These are phyloP conservation scores for Pyrus pyrifolia DNA, from an alignment of 306 rosid species.

Conservation along the genomic window DNA sequence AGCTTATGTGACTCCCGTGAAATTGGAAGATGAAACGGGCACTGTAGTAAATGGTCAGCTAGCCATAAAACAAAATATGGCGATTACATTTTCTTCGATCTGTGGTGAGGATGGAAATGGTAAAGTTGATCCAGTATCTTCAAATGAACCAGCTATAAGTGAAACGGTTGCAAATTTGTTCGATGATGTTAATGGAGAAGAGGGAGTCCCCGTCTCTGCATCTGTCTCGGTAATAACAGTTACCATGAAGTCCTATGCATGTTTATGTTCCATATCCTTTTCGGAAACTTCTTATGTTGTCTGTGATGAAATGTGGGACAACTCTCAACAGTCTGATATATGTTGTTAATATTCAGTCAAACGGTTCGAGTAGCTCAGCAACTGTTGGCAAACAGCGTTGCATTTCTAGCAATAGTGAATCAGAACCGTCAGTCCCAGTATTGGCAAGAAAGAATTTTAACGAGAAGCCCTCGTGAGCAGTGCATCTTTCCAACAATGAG, in stretches of 20 bases:
- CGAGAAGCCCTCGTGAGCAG: constrained; percentile 29
- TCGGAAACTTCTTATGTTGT: constrained; percentile 2
- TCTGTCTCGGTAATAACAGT: constrained; percentile 28
- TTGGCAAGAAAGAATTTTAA: constrained; percentile 24
- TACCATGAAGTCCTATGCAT: background rate
- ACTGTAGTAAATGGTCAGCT: constrained; percentile 15
- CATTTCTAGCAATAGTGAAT: constrained; percentile 26
- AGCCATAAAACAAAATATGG: constrained; percentile 22
- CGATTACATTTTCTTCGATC: constrained; percentile 2
- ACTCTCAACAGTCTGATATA: constrained; percentile 15
- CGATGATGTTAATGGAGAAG: constrained; percentile 23
- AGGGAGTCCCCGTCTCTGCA: constrained; percentile 8
- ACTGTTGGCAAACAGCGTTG: constrained; percentile 16
- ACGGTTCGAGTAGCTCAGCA: constrained; percentile 20
- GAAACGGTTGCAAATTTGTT: constrained; percentile 27
- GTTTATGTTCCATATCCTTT: constrained; percentile 2
- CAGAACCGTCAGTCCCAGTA: too few relatives aligned
- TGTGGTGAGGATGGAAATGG: too few relatives aligned
- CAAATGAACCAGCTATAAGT: constrained; percentile 14
- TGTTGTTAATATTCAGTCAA: constrained; percentile 52
- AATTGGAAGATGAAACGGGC: constrained; percentile 17
- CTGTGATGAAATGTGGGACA: too few relatives aligned
- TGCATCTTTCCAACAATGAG: constrained; percentile 66
- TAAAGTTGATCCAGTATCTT: too few relatives aligned
- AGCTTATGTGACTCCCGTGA: constrained; percentile 21